Evolutionary conservation across 495 filamentous ascomycete genomes (phyloP).

Genomic region (Evansstolkia leycettana): DNA sequence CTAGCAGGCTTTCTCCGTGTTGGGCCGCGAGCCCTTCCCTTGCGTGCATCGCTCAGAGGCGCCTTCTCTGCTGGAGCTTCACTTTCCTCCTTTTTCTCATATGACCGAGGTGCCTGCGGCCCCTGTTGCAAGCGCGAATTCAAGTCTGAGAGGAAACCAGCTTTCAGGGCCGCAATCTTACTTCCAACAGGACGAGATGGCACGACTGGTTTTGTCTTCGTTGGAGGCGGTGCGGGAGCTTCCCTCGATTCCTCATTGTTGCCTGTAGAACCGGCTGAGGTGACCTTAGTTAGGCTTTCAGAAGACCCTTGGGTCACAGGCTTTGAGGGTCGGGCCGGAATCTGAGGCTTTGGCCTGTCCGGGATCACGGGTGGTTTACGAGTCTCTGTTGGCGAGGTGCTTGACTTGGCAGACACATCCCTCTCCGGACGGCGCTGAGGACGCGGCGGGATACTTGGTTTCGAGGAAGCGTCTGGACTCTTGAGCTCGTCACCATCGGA

Average conservation of each 20-base stretch:
- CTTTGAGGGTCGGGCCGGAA: conserved; percentile 61
- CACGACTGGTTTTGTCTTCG: conserved; percentile 60
- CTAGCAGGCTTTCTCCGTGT: conserved; percentile 60
- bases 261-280: conserved; percentile 19
- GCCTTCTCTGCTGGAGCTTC: conserved; percentile 52
- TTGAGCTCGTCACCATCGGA: conserved; percentile 35
- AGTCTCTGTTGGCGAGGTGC: conserved; percentile 30
- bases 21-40: conserved; percentile 80
- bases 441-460: conserved; percentile 32
- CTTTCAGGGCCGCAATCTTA: conserved; percentile 85
- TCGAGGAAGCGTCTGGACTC: conserved; percentile 26
- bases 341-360: conserved; percentile 67
- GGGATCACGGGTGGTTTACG: conserved; percentile 45
- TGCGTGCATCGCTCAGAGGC: conserved; percentile 74
- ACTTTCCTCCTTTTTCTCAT: conserved; percentile 51
- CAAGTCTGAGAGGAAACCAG: conserved; percentile 80
- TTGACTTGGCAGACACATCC: conserved; percentile 10
- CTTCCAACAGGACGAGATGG: conserved; percentile 66
- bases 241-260: conserved; percentile 19
- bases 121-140: conserved; percentile 77
- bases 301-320: conserved; percentile 24
- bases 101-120: conserved; percentile 59
- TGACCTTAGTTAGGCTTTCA: conserved; percentile 19
- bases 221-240: conserved; percentile 17
- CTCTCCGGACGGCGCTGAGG: conserved; percentile 25